Conservation (phyloP, 192 early-diverging fungal species). For the Coemansia sp. region DNA sequence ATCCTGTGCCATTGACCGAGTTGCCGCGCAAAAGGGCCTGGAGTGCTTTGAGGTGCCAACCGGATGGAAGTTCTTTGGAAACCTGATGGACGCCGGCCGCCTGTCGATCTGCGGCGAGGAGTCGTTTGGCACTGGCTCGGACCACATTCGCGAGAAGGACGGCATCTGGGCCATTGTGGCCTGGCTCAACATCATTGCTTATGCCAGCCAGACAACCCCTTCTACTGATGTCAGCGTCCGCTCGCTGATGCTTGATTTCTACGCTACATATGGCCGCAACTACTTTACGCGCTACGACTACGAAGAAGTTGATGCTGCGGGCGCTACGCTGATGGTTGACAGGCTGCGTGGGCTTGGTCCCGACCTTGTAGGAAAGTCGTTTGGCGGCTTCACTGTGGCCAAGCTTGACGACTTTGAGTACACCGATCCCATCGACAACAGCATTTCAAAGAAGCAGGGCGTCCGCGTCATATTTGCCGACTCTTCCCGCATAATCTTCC, state of each 20-base stretch:
- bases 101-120: slow-evolving; percentile 98
- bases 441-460: slow-evolving; percentile 86
- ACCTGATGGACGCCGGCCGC: slow-evolving; percentile 94
- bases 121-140: slow-evolving; percentile 97
- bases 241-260: slow-evolving; percentile 82
- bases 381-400: slow-evolving; percentile 51
- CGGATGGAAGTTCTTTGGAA: slow-evolving; percentile 97
- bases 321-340: slow-evolving; percentile 77
- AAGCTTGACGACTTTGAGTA: slow-evolving; percentile 93
- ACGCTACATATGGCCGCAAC: slow-evolving; percentile 87
- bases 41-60: slow-evolving; percentile 90
- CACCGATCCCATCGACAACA: slow-evolving; percentile 88
- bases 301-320: slow-evolving; percentile 86
- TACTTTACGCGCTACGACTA: slow-evolving; percentile 97
- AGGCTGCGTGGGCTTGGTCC: slow-evolving; percentile 61
- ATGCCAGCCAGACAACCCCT: slow-evolving; percentile 59
- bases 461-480: slow-evolving; percentile 90
- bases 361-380: slow-evolving; percentile 62
- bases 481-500: slow-evolving; percentile 88
- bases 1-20: slow-evolving; percentile 83
- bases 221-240: slow-evolving; percentile 60
- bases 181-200: slow-evolving; percentile 94
- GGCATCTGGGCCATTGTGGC: slow-evolving; percentile 97
- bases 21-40: slow-evolving; percentile 80
- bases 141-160: slow-evolving; percentile 99